Evolutionary conservation across 768 basidiomycete genomes (phyloP), one percentile per base, ranked within the genome.

Genomic region (Russula vinacea): DNA sequence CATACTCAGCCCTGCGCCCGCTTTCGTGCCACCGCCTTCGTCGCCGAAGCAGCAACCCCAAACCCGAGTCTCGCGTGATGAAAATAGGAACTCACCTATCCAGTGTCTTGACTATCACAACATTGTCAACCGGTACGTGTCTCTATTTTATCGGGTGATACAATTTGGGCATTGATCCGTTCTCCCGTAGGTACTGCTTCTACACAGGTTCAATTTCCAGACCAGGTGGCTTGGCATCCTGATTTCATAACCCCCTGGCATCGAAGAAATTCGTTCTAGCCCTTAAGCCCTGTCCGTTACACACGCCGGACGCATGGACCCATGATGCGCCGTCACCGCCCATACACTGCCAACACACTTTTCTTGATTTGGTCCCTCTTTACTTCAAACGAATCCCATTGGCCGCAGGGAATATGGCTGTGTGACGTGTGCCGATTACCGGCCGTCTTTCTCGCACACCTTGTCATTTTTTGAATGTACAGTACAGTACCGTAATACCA

Each of bases 101-200:
- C 35, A 35, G 29, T 29, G 50, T n/a, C 14, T 63, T 33, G 52
- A 78, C 66, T 89, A 90, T 71, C 79, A 77, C 64, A 5, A 80
- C 63, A 84, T 90, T 65, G 72, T 91, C 62, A 83, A 84, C 73
- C 84, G 78, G 89, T 89, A 69, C 51, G 84, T 79, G 14, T 35
- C 16, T 33, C n/a, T n/a, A 52, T 58, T 50, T 55, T 50, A 58
- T 47, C 58, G 32, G 9, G 9, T 32, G 26, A 17, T 14, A 40
- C 49, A 29, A 58, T 49, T n/a, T n/a, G n/a, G 49, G 2, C 7
- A 35, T 29, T 71, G 52, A 75, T 55, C n/a, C n/a, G 26, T 67
- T 47, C 62, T n/a, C 39, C 56, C n/a, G 10, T 58, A 92, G 90
- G 69, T 90, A 88, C 73, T 92, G 90, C 76, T 92, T 90, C 75